Evolutionary conservation across 2,329 filamentous ascomycete genomes (phyloP).

Genomic region (Aphanoascus verrucosus): DNA sequence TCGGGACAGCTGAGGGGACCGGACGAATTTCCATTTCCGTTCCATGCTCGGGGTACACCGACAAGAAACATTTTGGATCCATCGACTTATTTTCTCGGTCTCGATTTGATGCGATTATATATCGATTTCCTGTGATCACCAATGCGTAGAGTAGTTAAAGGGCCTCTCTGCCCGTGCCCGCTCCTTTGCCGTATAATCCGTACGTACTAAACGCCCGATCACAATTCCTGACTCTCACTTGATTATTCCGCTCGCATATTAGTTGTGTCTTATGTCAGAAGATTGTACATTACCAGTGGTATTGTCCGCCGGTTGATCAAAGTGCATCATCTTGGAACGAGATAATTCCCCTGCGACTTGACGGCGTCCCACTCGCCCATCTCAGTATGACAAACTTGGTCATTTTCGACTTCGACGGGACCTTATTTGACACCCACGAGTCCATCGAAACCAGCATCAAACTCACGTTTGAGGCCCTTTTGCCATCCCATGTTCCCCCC

Average conservation of each 20-base stretch:
- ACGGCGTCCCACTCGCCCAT: background rate
- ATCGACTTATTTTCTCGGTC: no score
- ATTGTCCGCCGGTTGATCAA: background rate
- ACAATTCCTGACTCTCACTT: no score
- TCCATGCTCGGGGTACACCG: no score
- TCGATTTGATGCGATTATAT: no score
- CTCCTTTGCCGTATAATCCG: no score
- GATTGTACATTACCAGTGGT: background rate
- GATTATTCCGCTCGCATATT: background rate
- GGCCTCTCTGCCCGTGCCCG: no score
- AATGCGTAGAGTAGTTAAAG: no score
- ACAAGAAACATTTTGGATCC: no score
- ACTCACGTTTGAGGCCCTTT: conserved; percentile 11
- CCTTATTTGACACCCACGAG: conserved; percentile 14
- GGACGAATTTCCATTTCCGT: no score
- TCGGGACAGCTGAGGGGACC: no score
- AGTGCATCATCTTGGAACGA: background rate
- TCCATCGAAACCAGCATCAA: conserved; percentile 11
- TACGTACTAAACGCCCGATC: no score
- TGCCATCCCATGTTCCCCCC: conserved; percentile 9
- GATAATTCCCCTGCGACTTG: background rate
- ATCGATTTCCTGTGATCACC: no score
- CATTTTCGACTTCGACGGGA: conserved; percentile 14
- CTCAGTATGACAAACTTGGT: conserved; percentile 8
- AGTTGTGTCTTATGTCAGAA: background rate